Conservation (phyloP, 345 rosid genomes). For the Garcia nutans region DNA sequence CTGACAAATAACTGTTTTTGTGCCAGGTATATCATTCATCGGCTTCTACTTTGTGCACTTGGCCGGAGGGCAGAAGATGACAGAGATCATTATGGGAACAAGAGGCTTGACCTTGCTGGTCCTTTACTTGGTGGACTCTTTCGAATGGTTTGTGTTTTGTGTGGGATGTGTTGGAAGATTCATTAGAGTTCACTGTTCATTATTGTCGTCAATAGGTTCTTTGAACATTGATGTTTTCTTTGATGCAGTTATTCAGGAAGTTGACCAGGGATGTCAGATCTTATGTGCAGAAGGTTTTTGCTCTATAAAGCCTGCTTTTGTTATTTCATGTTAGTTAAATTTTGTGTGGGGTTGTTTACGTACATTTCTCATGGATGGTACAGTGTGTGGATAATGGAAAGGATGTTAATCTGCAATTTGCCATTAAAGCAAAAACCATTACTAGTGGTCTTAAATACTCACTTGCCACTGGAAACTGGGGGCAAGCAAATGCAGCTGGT, state of each 20-base stretch:
- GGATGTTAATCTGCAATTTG: slow-evolving; percentile 94
- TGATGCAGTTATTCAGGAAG: slow-evolving; percentile 88
- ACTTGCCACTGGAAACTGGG: slow-evolving; percentile 99
- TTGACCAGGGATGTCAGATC: slow-evolving; percentile 89
- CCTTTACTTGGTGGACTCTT: slow-evolving; percentile 97
- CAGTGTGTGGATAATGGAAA: slow-evolving; percentile 97
- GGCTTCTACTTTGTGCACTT: slow-evolving; percentile 89
- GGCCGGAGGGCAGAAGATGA: slow-evolving; percentile 97
- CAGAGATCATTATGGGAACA: slow-evolving; percentile 98
- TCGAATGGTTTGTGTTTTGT: slow-evolving; percentile 71
- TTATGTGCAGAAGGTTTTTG: slow-evolving; percentile 91
- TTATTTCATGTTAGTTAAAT: not conserved
- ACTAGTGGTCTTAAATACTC: slow-evolving; percentile 97
- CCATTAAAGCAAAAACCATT: slow-evolving; percentile 96
- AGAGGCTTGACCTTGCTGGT: slow-evolving; percentile 99
- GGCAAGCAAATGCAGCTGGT: slow-evolving; percentile 99
- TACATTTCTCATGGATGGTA: slow-evolving; percentile 24
- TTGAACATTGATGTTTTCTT: slow-evolving; percentile 7
- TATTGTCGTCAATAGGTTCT: not conserved
- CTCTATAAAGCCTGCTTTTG: slow-evolving; percentile 15
- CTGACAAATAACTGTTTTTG: slow-evolving; percentile 2
- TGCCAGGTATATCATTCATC: slow-evolving; percentile 80
- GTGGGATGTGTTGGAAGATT: not conserved
- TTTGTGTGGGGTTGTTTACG: slow-evolving; percentile 16
- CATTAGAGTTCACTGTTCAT: not conserved